These are phyloP conservation scores for Aspergillus sp. DNA, from an alignment of 2,329 filamentous ascomycete species.

Conservation along the genomic window DNA sequence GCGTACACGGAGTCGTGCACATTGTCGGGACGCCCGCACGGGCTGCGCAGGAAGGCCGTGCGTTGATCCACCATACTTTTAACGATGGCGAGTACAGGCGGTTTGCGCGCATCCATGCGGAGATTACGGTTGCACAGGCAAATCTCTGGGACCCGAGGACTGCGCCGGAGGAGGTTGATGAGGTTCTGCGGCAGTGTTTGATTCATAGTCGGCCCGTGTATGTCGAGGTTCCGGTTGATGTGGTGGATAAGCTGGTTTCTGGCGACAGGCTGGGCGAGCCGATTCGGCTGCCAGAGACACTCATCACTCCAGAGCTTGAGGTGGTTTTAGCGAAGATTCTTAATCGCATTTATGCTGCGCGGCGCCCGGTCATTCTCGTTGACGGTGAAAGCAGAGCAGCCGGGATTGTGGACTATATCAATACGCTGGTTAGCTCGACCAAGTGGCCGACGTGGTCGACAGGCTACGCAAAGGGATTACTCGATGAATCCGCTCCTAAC, in stretches of 20 bases:
- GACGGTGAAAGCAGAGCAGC: not conserved
- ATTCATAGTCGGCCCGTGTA: constrained; percentile 14
- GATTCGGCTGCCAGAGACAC: not conserved
- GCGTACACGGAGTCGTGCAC: constrained; percentile 17
- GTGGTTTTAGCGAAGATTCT: not conserved
- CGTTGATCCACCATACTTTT: constrained; percentile 15
- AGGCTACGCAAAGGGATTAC: not conserved
- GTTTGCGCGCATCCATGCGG: constrained; percentile 8
- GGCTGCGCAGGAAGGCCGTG: not conserved
- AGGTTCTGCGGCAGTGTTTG: constrained; percentile 4
- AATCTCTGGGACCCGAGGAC: not conserved
- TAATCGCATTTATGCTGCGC: not conserved
- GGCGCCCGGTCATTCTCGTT: not conserved
- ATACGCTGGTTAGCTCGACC: not conserved
- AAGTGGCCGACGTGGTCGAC: not conserved
- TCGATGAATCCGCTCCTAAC: not conserved
- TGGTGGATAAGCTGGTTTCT: not conserved
- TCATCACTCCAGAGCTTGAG: not conserved
- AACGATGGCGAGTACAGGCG: constrained; percentile 8
- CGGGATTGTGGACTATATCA: not conserved
- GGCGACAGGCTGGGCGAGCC: not conserved
- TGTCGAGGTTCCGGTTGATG: constrained; percentile 15
- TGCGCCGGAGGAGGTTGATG: constrained; percentile 2
- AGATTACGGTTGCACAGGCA: constrained; percentile 9
- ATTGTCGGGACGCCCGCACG: not conserved